These are phyloP conservation scores for Scenedesmus sp. DNA, from an alignment of 163 green algal species.

Conservation along the genomic window DNA sequence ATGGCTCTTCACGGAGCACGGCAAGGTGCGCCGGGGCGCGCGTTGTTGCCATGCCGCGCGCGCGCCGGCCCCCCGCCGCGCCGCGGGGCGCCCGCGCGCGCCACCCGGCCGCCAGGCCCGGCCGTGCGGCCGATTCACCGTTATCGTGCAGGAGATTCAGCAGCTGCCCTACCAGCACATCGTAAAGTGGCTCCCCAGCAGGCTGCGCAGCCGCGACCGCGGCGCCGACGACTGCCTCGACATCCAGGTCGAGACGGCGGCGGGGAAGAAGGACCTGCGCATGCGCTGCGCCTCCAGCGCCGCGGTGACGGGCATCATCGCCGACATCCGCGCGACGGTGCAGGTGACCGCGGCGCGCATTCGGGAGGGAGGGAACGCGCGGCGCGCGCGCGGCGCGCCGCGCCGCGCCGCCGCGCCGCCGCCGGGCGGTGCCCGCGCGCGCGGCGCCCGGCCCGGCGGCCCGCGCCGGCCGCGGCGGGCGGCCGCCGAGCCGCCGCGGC, in stretches of 20 bases:
- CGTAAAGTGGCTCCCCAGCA: conserved; percentile 71
- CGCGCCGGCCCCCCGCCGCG: background rate
- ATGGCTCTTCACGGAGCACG: conserved; percentile 32
- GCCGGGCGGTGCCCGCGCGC: no score
- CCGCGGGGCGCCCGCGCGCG: background rate
- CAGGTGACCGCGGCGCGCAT: conserved; percentile 41
- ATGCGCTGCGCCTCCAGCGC: conserved; percentile 54
- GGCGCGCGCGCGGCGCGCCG: background rate
- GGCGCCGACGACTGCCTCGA: conserved; percentile 67
- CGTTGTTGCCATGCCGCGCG: background rate
- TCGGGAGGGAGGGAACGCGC: background rate
- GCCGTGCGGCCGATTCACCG: background rate
- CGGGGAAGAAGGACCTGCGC: conserved; percentile 64
- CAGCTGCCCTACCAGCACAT: conserved; percentile 67
- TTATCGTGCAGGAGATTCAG: conserved; percentile 60
- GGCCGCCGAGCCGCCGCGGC: no score
- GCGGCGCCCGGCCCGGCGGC: no score
- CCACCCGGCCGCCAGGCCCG: background rate
- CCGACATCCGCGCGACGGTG: conserved; percentile 59
- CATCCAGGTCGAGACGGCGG: conserved; percentile 68
- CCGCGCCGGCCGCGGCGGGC: no score
- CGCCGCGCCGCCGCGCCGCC: background rate
- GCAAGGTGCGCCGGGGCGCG: conserved; percentile 13
- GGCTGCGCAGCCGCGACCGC: conserved; percentile 59
- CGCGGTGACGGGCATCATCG: conserved; percentile 59